phyloP scores from a whole-genome alignment of 331 rosid genomes.

The Telfairia occidentalis region DNA sequence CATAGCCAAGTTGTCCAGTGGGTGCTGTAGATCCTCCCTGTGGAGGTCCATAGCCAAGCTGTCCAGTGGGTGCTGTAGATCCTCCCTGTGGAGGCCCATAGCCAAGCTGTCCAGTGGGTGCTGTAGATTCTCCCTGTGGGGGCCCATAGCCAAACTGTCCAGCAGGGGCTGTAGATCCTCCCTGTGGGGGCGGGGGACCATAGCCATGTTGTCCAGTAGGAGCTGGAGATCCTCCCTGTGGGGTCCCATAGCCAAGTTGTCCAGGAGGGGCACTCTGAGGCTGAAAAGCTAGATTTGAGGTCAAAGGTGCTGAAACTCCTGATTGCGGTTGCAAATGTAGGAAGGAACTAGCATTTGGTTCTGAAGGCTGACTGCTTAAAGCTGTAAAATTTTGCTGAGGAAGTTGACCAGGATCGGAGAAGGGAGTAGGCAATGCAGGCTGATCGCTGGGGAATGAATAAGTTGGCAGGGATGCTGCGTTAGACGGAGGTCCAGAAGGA shows the following conservation, averaged over 20 bases:
- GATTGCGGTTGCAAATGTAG: slow-evolving; percentile 41
- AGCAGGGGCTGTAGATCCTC: slow-evolving; percentile 16
- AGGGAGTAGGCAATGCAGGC: slow-evolving; percentile 6
- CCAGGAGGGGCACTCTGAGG: slow-evolving; percentile 50
- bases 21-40: slow-evolving; percentile 18
- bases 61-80: slow-evolving; percentile 20
- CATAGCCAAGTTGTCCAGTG: slow-evolving; percentile 14
- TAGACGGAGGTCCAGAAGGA: slow-evolving; percentile 52
- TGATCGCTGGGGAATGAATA: background rate
- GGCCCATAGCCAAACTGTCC: slow-evolving; percentile 46
- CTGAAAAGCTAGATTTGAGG: slow-evolving; percentile 28
- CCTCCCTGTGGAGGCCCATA: slow-evolving; percentile 41
- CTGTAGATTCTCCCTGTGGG: slow-evolving; percentile 25
- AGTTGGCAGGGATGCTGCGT: slow-evolving; percentile 31
- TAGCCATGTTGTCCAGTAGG: slow-evolving; percentile 5
- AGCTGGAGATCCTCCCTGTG: background rate
- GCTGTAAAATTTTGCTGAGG: slow-evolving; percentile 18
- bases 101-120: slow-evolving; percentile 40
- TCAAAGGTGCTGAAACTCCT: slow-evolving; percentile 23
- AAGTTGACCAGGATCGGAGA: slow-evolving; percentile 18
- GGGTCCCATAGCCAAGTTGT: background rate
- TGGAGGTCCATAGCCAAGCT: slow-evolving; percentile 35
- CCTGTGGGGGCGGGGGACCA: slow-evolving; percentile 49
- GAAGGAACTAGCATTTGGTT: slow-evolving; percentile 36
- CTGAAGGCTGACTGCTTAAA: slow-evolving; percentile 29